phyloP scores from a whole-genome alignment of 1,139 yeast genomes.

The Suhomyces yuchorum region DNA sequence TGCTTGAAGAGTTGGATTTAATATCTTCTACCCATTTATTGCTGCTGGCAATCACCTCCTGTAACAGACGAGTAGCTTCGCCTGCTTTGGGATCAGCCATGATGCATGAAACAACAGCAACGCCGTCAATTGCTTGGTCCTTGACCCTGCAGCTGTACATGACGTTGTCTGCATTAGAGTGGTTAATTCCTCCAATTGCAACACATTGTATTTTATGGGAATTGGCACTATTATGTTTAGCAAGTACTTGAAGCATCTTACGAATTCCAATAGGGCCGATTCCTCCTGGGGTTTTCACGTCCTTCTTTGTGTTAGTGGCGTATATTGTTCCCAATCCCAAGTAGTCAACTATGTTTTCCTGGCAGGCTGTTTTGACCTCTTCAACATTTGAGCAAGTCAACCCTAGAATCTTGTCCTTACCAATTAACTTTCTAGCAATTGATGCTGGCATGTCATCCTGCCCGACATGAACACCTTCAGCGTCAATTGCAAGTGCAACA shows the following conservation, averaged over 20 bases:
- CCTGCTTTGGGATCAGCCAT: slow-evolving; percentile 70
- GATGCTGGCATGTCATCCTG: slow-evolving; percentile 83
- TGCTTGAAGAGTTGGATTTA: background rate
- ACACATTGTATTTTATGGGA: slow-evolving; percentile 54
- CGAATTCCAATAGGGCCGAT: slow-evolving; percentile 71
- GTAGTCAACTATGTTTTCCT: slow-evolving; percentile 66
- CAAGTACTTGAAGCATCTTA: slow-evolving; percentile 51
- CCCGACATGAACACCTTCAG: slow-evolving; percentile 94
- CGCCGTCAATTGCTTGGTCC: slow-evolving; percentile 64
- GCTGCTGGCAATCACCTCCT: slow-evolving; percentile 18
- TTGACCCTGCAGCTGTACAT: slow-evolving; percentile 51
- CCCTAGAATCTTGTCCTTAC: slow-evolving; percentile 77
- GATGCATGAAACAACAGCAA: slow-evolving; percentile 84
- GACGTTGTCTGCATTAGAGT: slow-evolving; percentile 60
- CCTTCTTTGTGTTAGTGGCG: slow-evolving; percentile 69
- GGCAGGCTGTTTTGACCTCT: slow-evolving; percentile 61
- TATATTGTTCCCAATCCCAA: slow-evolving; percentile 86
- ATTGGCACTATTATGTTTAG: slow-evolving; percentile 30
- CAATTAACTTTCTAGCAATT: slow-evolving; percentile 63
- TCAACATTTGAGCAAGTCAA: slow-evolving; percentile 65
- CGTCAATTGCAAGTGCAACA: slow-evolving; percentile 85
- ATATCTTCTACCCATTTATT: slow-evolving; percentile 19
- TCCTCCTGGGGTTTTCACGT: slow-evolving; percentile 45
- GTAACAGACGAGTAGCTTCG: slow-evolving; percentile 47
- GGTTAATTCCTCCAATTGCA: slow-evolving; percentile 86